Evolutionary conservation across 2,329 filamentous ascomycete genomes (phyloP).

Genomic region (Endocalyx cinctus): DNA sequence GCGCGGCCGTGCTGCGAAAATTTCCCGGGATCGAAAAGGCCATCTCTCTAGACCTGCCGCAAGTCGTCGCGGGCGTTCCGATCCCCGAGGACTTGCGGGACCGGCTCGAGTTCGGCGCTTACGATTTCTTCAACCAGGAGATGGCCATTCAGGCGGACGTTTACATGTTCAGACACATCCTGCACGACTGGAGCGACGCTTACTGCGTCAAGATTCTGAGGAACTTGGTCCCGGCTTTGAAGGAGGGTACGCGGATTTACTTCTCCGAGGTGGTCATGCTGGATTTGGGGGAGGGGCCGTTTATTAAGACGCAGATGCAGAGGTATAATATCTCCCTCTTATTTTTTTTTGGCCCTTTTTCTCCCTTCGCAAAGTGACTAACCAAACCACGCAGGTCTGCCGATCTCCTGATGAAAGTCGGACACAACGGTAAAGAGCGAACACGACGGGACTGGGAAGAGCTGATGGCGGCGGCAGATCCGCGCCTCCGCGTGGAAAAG

Average conservation of each 20-base stretch:
- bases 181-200: constrained; percentile 31
- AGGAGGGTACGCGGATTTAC: constrained; percentile 18
- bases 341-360: too few relatives aligned
- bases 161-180: constrained; percentile 27
- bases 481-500: constrained; percentile 10
- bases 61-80: constrained; percentile 18
- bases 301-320: constrained; percentile 6
- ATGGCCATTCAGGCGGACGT: constrained; percentile 15
- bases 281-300: constrained; percentile 8
- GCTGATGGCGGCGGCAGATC: constrained; percentile 14
- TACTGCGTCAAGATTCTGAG: constrained; percentile 26
- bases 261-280: constrained; percentile 20
- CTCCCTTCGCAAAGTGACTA: too few relatives aligned
- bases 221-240: constrained; percentile 25
- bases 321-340: constrained; percentile 7
- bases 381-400: too few relatives aligned
- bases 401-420: constrained; percentile 16
- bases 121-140: constrained; percentile 19
- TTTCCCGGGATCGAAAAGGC: constrained; percentile 15
- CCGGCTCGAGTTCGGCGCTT: constrained; percentile 15
- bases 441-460: constrained; percentile 11
- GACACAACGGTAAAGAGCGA: constrained; percentile 16
- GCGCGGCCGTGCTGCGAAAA: constrained; percentile 14
- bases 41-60: constrained; percentile 17
- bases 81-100: constrained; percentile 14